Evolutionary conservation across 768 basidiomycete genomes (phyloP), one percentile per base, ranked within the genome.

Genomic region (Tulasnella sp.): DNA sequence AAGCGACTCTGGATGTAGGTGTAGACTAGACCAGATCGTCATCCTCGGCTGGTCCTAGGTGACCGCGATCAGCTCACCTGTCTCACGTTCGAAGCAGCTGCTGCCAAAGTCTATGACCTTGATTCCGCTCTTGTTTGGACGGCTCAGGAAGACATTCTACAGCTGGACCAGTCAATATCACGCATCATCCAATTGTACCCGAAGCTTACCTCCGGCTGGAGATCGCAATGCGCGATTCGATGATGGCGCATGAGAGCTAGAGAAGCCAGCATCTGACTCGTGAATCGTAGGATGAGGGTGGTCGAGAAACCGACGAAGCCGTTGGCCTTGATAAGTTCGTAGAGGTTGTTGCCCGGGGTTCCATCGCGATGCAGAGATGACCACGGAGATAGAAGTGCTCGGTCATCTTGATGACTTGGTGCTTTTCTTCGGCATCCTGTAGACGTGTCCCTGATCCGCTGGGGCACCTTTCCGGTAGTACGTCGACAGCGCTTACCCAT

Each of bases 1-100:
- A 99, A 99, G 47, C 97, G 92, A 82, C 94, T 96, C 80, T 98
- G 97, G 75, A 99, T 98, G 78, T 99, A 99, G 1, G 97, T 99
- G 80, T 98, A 99, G 75, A 99, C 97, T 99, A 74, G 4, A 52
- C 59, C 35, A 44, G 39, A 47, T 62, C 34, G 42, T 62, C 39
- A 72, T 39, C 3, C 1, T 6, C 11, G 26, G 40, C 52, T 52
- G 36, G 37, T 9, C 63, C 41, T 62, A 22, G 17, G 17, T 29
- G 26, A 44, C 32, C 42, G 42, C 42, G 41, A 22, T 7, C 82
- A 17, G 75, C 90, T 74, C 77, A 96, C 95, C 96, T 83, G 98
- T 98, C 82, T 98, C 97, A 76, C 95, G 90, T 79, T 98, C 97
- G 75, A 98, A 90, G 80, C 97, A 99, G 77, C 95, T 97, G 76